Evolutionary conservation across 2,329 filamentous ascomycete genomes (phyloP).

Genomic region (Botryotinia narcissicola): DNA sequence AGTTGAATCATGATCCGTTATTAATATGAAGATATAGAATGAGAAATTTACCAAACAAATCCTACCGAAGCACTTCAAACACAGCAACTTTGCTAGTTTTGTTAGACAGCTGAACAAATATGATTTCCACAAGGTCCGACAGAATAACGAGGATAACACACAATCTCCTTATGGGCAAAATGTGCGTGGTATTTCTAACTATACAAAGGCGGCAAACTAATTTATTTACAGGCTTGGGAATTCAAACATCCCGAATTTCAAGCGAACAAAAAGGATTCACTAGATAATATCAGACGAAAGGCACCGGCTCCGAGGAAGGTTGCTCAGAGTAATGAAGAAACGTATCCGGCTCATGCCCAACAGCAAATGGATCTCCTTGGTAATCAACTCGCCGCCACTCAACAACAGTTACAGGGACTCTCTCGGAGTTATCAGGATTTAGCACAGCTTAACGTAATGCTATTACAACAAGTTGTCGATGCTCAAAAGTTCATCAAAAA

Average conservation of each 20-base stretch:
- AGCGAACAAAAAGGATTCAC: constrained; percentile 89
- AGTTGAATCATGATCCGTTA: neutral
- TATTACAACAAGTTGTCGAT: constrained; percentile 60
- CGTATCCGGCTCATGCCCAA: constrained; percentile 57
- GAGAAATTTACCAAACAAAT: constrained; percentile 98
- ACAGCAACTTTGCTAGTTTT: constrained; percentile 97
- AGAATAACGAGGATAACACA: constrained; percentile 82
- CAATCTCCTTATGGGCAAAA: constrained; percentile 78
- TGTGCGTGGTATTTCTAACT: constrained; percentile 48
- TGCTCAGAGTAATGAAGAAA: constrained; percentile 57
- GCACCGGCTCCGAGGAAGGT: constrained; percentile 85
- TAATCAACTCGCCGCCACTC: constrained; percentile 82
- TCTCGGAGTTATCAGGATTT: constrained; percentile 84
- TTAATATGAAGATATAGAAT: constrained; percentile 57
- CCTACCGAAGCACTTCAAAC: constrained; percentile 97
- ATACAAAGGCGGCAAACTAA: constrained; percentile 19
- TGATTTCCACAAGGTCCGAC: constrained; percentile 96
- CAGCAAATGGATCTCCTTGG: constrained; percentile 89
- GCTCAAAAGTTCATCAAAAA: constrained; percentile 64
- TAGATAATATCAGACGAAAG: constrained; percentile 95
- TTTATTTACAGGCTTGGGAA: constrained; percentile 72
- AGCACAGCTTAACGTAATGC: constrained; percentile 58
- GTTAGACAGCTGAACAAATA: constrained; percentile 96
- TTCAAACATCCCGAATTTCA: constrained; percentile 98
- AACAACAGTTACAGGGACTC: constrained; percentile 85